Evolutionary conservation across 2,329 filamentous ascomycete species (phyloP), one percentile per base, ranked within the genome.

Genomic region (Penicillium expansum): DNA sequence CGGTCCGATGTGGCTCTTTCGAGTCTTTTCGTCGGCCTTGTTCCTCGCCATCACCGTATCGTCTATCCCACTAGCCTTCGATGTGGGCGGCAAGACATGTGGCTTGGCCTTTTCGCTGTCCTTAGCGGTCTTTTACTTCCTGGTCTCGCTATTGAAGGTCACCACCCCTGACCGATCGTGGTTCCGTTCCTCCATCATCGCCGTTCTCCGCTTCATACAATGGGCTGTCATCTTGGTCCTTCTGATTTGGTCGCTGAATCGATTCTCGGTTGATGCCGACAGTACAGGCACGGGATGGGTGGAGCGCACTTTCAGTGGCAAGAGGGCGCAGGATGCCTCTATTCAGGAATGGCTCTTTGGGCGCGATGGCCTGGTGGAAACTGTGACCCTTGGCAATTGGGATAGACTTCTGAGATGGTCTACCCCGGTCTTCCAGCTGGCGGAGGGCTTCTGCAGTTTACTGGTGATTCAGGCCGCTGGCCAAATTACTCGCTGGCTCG

Each of bases 391-490:
- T 61, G 92, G 92, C 30, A 85, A 84, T 52, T 99, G 94, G 94
- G 92, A 97, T 72, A 92, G 88, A 71, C 79, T 91, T 48, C 77
- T 99, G 75, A 84, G 88, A 70, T 97, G 95, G 79, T 96, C 92
- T 33, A 95, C 91, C 4, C 94, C 94, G 0, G 83, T 96, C 50
- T 99, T 97, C 78, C 94, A 99, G 77, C 81, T 99, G 9, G 85
- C 90, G 51, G 94, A 99, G 75, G 94, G 94, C 7, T 99, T 99
- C 77, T 97, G 94, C 80, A 97, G 91, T 70, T 79, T 99, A 67
- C 79, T 97, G 55, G 92, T 97, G 62, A 97, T 99, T 56, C 94
- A 99, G 76, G 91, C 92, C 18, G 88, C 90, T 14, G 94, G 94
- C 0, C 93, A 97, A 74, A 92, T 97, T 63, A 96, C 94, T 20